phyloP scores from a whole-genome alignment of 441 rosid species.

The Manihot esculenta region DNA sequence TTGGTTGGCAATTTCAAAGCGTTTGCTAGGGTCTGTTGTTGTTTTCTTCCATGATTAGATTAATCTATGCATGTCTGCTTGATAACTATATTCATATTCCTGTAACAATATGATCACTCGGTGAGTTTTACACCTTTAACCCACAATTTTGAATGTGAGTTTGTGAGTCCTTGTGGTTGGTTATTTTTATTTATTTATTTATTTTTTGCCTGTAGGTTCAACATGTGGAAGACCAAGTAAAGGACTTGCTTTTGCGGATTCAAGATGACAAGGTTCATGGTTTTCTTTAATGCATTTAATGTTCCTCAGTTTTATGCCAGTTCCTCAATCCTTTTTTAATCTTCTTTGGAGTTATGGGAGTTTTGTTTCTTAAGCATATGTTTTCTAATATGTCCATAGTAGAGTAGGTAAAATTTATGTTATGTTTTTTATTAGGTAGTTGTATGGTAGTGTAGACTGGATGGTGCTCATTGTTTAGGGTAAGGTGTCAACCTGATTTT shows the following conservation, averaged over 20 bases:
- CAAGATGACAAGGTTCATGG: slow-evolving; percentile 57
- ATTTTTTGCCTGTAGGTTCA: slow-evolving; percentile 51
- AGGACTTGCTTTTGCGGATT: slow-evolving; percentile 52
- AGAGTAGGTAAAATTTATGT: neutral
- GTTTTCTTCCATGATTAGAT: neutral
- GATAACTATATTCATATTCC: neutral
- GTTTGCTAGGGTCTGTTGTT: neutral
- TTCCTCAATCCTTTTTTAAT: neutral
- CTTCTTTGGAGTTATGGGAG: too few species aligned
- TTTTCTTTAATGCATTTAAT: neutral
- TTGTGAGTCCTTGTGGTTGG: neutral
- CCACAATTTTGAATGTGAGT: neutral
- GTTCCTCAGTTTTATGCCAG: slow-evolving; percentile 1
- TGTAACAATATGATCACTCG: neutral
- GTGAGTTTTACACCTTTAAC: neutral
- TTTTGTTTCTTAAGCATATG: neutral
- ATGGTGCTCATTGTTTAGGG: neutral
- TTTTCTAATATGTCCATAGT: neutral
- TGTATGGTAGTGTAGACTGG: neutral
- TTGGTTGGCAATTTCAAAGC: neutral
- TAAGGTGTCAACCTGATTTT: neutral
- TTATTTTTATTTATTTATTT: neutral
- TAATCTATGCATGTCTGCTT: neutral
- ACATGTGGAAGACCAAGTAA: slow-evolving; percentile 77
- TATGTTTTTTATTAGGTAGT: slow-evolving; percentile 4